Evolutionary conservation across 2,329 filamentous ascomycete genomes (phyloP).

Genomic region (Thelonectria rubi): DNA sequence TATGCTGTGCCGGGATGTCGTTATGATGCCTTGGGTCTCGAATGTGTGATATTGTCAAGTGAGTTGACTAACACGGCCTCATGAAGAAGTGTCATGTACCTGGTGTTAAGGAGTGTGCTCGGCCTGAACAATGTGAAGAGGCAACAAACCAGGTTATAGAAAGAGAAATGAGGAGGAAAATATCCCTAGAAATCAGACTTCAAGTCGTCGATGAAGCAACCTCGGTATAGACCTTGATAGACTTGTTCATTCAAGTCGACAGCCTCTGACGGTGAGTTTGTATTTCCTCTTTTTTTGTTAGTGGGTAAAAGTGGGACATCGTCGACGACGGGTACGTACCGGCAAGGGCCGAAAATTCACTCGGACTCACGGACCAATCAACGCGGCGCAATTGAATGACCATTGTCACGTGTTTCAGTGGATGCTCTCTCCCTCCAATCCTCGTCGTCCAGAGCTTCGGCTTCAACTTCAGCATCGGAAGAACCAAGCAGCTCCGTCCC

Average conservation of each 20-base stretch:
- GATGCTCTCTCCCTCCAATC: constrained; percentile 32
- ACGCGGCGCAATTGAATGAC: constrained; percentile 46
- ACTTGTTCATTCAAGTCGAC: background rate
- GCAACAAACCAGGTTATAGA: background rate
- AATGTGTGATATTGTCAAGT: background rate
- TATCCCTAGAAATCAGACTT: background rate
- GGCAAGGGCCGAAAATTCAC: constrained; percentile 21
- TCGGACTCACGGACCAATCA: constrained; percentile 43
- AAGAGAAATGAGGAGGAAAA: background rate
- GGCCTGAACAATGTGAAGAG: background rate
- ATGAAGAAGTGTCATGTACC: background rate
- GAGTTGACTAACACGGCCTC: constrained; percentile 19
- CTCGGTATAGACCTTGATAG: constrained; percentile 1
- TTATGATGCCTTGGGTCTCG: background rate
- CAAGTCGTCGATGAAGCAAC: constrained; percentile 1
- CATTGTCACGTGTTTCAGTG: constrained; percentile 48
- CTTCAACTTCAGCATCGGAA: constrained; percentile 40
- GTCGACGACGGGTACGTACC: constrained; percentile 33
- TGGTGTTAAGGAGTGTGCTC: no score
- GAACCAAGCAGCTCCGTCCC: constrained; percentile 41
- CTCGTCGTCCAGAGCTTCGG: constrained; percentile 36
- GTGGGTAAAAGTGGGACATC: constrained; percentile 12
- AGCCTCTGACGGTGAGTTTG: background rate
- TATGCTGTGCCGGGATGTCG: background rate
- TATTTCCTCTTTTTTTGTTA: constrained; percentile 33